Conservation (phyloP, 2,329 filamentous ascomycete species). For the Fusarium odoratissimum region DNA sequence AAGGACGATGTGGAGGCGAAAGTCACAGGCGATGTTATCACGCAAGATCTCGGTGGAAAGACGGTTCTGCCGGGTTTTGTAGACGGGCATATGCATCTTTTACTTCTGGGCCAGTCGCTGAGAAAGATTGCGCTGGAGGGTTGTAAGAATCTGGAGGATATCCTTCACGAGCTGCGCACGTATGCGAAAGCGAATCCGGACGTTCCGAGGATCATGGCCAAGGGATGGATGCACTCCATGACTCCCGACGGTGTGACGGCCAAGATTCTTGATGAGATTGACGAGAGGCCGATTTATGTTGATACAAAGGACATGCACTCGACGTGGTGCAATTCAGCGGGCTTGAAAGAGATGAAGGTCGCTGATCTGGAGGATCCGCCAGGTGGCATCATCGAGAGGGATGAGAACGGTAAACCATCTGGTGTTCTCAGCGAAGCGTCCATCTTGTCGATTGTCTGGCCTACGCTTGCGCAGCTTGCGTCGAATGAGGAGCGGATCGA, state of each 20-base stretch:
- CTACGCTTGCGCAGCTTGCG: constrained; percentile 61
- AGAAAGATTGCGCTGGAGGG: constrained; percentile 61
- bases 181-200: constrained; percentile 61
- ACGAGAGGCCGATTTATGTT: constrained; percentile 65
- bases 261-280: constrained; percentile 60
- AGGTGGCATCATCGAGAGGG: constrained; percentile 65
- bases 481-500: constrained; percentile 61
- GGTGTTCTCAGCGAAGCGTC: constrained; percentile 65
- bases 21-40: constrained; percentile 8
- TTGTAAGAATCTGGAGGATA: constrained; percentile 62
- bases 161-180: constrained; percentile 57
- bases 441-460: constrained; percentile 66
- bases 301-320: constrained; percentile 68
- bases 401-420: constrained; percentile 58
- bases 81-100: constrained; percentile 68
- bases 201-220: constrained; percentile 62
- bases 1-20: constrained; percentile 44
- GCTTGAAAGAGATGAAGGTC: constrained; percentile 61
- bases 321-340: constrained; percentile 66
- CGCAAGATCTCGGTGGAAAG: constrained; percentile 47
- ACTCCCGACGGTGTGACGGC: constrained; percentile 59
- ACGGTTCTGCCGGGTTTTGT: constrained; percentile 67
- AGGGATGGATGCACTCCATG: constrained; percentile 67
- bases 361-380: constrained; percentile 59
- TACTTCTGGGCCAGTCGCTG: constrained; percentile 65